Percentiles rank a stretch among this genome's conserved stretches.
Conservation (phyloP, 352 stramenopile species). For the Phytophthora citricola region DNA sequence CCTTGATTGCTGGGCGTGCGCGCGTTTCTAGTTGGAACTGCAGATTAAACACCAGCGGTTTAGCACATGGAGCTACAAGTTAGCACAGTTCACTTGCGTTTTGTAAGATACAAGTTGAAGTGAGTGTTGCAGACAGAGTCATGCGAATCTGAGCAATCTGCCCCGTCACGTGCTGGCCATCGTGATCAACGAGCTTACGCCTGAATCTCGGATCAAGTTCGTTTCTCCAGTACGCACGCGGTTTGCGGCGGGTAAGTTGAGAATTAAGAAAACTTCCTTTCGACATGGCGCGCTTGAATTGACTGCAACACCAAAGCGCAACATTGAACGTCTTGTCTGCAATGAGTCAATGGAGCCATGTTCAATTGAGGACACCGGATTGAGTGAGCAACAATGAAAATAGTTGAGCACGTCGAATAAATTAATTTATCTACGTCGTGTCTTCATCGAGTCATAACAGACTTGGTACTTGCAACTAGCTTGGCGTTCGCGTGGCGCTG, state of each 20-base stretch:
- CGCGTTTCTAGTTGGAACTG: conserved; percentile 13
- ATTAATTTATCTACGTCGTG: conserved; percentile 11
- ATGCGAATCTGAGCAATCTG: conserved; percentile 6
- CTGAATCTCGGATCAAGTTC: neutral
- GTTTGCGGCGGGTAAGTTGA: conserved; percentile 1
- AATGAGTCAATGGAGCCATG: conserved; percentile 4
- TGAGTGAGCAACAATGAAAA: conserved; percentile 10
- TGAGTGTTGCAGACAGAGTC: neutral
- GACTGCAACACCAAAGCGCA: neutral
- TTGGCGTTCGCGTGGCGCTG: conserved; percentile 21
- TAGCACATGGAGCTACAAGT: neutral
- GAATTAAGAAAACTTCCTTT: neutral
- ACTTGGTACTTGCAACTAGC: conserved; percentile 3
- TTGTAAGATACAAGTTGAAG: conserved; percentile 32
- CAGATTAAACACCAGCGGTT: conserved; percentile 8
- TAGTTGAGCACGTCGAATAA: conserved; percentile 14
- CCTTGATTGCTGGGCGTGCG: conserved; percentile 5
- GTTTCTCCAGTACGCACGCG: neutral
- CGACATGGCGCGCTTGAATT: neutral
- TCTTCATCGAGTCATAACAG: conserved; percentile 8
- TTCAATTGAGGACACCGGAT: conserved; percentile 9
- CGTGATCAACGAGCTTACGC: conserved; percentile 3
- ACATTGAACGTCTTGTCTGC: conserved; percentile 15
- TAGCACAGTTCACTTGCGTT: conserved; percentile 1
- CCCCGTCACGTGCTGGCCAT: conserved; percentile 3